Conservation (phyloP, 441 rosid genomes). For the Viola pubescens region DNA sequence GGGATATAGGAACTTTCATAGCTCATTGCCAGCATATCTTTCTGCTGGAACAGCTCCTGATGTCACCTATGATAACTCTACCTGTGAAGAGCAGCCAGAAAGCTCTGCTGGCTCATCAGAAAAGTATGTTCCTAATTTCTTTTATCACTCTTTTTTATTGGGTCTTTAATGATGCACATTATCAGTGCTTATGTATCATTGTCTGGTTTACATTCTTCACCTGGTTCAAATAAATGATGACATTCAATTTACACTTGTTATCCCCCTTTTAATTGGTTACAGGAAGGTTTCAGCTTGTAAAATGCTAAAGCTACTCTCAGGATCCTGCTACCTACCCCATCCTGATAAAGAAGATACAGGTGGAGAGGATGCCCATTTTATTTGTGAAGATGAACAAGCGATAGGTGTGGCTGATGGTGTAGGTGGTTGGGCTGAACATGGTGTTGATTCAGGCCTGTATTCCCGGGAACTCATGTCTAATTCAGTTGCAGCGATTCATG, state of each 20-base stretch:
- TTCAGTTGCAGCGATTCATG: slow-evolving; percentile 63
- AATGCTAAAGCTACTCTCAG: slow-evolving; percentile 57
- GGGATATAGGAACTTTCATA: slow-evolving; percentile 50
- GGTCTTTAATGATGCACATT: not conserved
- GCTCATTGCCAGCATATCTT: slow-evolving; percentile 34
- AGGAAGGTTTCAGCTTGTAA: slow-evolving; percentile 43
- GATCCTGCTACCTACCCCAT: slow-evolving; percentile 82
- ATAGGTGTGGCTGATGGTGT: slow-evolving; percentile 93
- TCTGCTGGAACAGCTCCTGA: slow-evolving; percentile 66
- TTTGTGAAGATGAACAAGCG: slow-evolving; percentile 71
- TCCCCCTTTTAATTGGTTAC: slow-evolving; percentile 16
- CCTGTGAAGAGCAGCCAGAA: slow-evolving; percentile 43
- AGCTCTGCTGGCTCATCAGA: slow-evolving; percentile 41
- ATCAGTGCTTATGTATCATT: too few relatives aligned
- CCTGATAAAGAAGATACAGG: slow-evolving; percentile 92
- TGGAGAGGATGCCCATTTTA: slow-evolving; percentile 88
- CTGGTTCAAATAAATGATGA: not conserved
- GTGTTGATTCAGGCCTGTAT: slow-evolving; percentile 68
- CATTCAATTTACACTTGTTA: not conserved
- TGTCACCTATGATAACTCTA: slow-evolving; percentile 54
- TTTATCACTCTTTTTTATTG: not conserved
- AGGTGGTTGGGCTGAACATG: slow-evolving; percentile 93
- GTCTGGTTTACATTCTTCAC: too few relatives aligned
- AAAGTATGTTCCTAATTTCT: slow-evolving; percentile 37
- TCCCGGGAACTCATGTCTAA: slow-evolving; percentile 85